These are phyloP conservation scores for Silene latifolia DNA, from an alignment of 148 eudicot species.

Conservation along the genomic window DNA sequence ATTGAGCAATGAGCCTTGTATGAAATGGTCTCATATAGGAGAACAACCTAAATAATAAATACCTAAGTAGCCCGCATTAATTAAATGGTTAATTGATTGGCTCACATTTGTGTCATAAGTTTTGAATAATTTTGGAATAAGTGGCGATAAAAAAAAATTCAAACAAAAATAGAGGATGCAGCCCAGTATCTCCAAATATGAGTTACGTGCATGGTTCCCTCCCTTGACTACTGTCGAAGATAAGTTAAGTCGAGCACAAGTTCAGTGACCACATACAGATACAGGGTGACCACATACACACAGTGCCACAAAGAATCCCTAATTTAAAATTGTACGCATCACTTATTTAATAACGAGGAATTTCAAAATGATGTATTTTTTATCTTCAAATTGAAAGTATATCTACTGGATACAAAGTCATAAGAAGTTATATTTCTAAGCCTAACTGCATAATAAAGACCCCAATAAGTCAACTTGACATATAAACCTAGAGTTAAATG, in stretches of 20 bases:
- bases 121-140: background rate
- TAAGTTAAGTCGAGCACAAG: background rate
- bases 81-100: too few species aligned
- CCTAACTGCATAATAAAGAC: background rate
- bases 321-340: background rate
- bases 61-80: background rate
- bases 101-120: too few species aligned
- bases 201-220: background rate
- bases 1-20: background rate
- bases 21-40: background rate
- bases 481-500: background rate
- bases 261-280: background rate
- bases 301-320: background rate
- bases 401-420: background rate
- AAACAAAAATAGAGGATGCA: background rate
- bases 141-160: background rate
- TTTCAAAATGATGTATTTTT: background rate
- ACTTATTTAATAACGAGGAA: background rate
- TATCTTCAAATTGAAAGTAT: background rate
- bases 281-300: too few species aligned
- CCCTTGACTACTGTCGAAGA: background rate
- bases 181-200: background rate
- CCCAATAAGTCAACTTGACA: background rate
- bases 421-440: background rate
- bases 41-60: background rate